phyloP scores from a whole-genome alignment of 305 asterid species.

The Fraxinus nigra region DNA sequence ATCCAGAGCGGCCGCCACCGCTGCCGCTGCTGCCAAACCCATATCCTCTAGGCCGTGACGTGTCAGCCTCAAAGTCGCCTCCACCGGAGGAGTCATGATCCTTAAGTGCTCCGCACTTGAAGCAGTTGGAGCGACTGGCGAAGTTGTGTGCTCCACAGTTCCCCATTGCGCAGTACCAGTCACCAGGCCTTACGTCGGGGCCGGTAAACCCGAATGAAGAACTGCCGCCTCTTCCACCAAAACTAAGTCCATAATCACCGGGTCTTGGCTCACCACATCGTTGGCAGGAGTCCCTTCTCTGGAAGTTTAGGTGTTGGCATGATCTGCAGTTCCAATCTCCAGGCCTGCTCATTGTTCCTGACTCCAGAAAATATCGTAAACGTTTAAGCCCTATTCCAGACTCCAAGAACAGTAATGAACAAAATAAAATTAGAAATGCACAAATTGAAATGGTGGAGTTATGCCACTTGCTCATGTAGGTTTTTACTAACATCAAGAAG shows the following conservation, averaged over 20 bases:
- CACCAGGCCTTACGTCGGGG: constrained; percentile 98
- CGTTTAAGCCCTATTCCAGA: not conserved
- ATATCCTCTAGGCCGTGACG: constrained; percentile 50
- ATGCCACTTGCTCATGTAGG: not conserved
- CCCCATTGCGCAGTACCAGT: constrained; percentile 81
- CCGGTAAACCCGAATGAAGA: constrained; percentile 58
- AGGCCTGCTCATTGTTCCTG: constrained; percentile 72
- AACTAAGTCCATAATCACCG: constrained; percentile 41
- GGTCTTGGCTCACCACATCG: constrained; percentile 85
- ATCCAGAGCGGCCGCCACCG: constrained; percentile 60
- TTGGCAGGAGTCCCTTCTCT: constrained; percentile 91
- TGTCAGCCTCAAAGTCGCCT: constrained; percentile 44
- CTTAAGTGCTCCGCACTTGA: constrained; percentile 90
- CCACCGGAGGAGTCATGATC: constrained; percentile 41
- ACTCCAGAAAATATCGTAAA: not conserved
- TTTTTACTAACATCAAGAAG: not conserved
- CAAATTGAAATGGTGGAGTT: not conserved
- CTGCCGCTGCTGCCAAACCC: constrained; percentile 27
- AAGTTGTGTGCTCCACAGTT: constrained; percentile 97
- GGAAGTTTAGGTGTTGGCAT: constrained; percentile 94
- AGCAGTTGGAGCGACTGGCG: constrained; percentile 97
- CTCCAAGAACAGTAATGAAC: not conserved
- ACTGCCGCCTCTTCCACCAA: constrained; percentile 44
- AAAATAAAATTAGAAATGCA: not conserved
- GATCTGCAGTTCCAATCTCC: constrained; percentile 97